A percentile compares a stretch with the other conserved stretches of the same genome.
Evolutionary conservation across 2,329 filamentous ascomycete genomes (phyloP).

Genomic region (Purpureocillium takamizusanense): DNA sequence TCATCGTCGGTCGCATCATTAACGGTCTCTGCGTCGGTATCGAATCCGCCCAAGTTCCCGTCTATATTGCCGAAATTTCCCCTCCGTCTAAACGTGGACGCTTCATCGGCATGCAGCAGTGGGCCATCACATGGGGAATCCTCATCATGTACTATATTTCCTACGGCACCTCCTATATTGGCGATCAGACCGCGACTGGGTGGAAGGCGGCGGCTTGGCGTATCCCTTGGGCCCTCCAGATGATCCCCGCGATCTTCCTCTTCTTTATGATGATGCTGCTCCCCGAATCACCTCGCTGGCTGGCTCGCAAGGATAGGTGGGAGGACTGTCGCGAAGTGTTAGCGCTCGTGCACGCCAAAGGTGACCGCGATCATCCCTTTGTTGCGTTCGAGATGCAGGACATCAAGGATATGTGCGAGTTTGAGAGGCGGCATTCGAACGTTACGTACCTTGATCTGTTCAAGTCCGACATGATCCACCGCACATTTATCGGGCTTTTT

Average conservation of each 20-base stretch:
- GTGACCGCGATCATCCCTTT: conserved; percentile 54
- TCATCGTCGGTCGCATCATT: conserved; percentile 49
- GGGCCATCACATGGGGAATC: conserved; percentile 61
- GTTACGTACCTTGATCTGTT: conserved; percentile 66
- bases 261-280: conserved; percentile 50
- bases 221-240: conserved; percentile 57
- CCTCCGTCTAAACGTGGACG: conserved; percentile 45
- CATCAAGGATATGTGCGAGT: conserved; percentile 64
- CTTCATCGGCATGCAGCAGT: conserved; percentile 66
- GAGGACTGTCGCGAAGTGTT: conserved; percentile 45
- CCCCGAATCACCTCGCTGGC: conserved; percentile 55
- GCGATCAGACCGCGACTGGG: conserved; percentile 15
- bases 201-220: conserved; percentile 49
- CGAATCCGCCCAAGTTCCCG: conserved; percentile 57
- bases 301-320: conserved; percentile 52
- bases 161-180: conserved; percentile 54
- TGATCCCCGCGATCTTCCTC: conserved; percentile 51
- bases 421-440: conserved; percentile 61
- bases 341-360: conserved; percentile 55
- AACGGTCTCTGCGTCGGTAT: conserved; percentile 61
- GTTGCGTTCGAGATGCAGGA: conserved; percentile 61
- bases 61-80: conserved; percentile 61
- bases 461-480: conserved; percentile 53
- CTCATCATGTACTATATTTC: conserved; percentile 63
- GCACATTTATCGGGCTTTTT: conserved; percentile 40